Percentiles rank a stretch among this genome's conserved stretches.
These are phyloP conservation scores for Canavalia gladiata DNA, from an alignment of 306 rosid species.

Conservation along the genomic window DNA sequence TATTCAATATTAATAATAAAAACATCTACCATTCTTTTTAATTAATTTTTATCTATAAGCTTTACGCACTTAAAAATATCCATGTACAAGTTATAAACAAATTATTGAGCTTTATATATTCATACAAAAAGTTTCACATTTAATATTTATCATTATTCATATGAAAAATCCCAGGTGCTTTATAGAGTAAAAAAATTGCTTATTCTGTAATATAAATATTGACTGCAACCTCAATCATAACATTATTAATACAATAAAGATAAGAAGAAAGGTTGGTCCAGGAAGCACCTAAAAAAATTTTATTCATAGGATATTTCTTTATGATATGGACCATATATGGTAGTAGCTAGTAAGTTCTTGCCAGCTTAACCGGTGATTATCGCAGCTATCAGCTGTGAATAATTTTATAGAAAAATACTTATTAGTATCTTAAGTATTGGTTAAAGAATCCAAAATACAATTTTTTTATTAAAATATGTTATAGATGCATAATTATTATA, in stretches of 20 bases:
- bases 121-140: neutral
- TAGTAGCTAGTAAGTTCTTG: slow-evolving; percentile 44
- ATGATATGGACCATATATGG: slow-evolving; percentile 43
- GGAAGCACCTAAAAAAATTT: neutral
- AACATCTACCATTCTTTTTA: too few relatives aligned
- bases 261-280: neutral
- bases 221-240: neutral
- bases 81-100: neutral
- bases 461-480: too few relatives aligned
- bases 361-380: slow-evolving; percentile 41
- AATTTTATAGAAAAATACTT: too few relatives aligned
- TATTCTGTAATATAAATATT: neutral
- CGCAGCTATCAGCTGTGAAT: slow-evolving; percentile 17
- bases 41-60: too few relatives aligned
- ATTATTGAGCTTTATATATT: neutral
- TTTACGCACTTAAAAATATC: too few relatives aligned
- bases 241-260: neutral
- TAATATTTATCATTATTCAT: neutral
- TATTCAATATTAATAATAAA: too few relatives aligned
- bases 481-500: too few relatives aligned
- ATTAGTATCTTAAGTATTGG: too few relatives aligned
- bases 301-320: slow-evolving; percentile 5
- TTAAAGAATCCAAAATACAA: too few relatives aligned
- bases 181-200: neutral
- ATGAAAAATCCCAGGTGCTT: neutral